These are phyloP conservation scores for Arachis stenosperma DNA, from an alignment of 306 rosid species.

Conservation along the genomic window DNA sequence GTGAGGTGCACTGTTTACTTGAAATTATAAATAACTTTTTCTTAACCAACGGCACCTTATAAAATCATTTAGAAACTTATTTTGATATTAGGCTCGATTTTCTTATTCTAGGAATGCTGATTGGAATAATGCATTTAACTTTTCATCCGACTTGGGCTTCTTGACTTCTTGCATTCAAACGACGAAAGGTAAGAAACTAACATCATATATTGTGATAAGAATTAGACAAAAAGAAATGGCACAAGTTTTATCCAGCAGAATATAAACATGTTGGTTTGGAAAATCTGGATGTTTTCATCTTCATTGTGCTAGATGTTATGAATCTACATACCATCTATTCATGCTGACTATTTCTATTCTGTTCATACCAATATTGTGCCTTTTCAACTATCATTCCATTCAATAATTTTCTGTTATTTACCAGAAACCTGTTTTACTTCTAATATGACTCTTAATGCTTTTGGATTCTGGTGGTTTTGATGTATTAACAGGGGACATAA, in stretches of 20 bases:
- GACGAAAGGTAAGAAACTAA: constrained; percentile 58
- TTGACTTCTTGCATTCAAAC: constrained; percentile 68
- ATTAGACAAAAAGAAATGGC: background rate
- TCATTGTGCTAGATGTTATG: background rate
- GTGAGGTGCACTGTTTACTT: background rate
- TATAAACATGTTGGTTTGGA: constrained; percentile 5
- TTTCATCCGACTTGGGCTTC: constrained; percentile 67
- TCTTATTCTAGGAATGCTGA: constrained; percentile 63
- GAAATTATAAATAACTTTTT: background rate
- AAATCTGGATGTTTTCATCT: constrained; percentile 22
- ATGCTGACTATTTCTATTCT: background rate
- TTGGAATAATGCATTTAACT: constrained; percentile 80
- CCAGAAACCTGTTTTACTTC: background rate
- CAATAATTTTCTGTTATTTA: background rate
- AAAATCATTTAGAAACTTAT: background rate
- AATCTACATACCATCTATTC: background rate
- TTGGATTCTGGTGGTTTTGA: constrained; percentile 28
- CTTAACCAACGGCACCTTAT: background rate
- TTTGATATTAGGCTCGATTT: constrained; percentile 29
- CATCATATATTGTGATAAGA: constrained; percentile 19
- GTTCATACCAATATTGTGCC: background rate
- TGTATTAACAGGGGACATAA: constrained; percentile 58
- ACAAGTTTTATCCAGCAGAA: background rate
- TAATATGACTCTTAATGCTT: constrained; percentile 16
- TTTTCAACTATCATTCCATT: background rate